phyloP scores from a whole-genome alignment of 202 grass and related monocot genomes.

The Cymbopogon flexuosus region DNA sequence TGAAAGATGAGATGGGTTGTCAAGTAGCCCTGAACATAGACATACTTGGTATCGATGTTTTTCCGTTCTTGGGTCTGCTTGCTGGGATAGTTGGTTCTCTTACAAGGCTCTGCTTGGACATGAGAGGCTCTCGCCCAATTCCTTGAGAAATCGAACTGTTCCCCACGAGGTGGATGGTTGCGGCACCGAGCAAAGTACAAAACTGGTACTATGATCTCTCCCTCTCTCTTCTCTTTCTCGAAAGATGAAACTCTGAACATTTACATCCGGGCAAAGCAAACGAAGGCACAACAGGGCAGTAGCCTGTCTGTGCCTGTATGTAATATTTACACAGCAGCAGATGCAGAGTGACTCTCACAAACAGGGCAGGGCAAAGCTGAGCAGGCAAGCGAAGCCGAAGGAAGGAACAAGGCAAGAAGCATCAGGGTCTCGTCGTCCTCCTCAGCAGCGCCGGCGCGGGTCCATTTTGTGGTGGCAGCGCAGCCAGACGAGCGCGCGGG shows the following conservation, averaged over 20 bases:
- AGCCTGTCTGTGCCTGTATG: neutral
- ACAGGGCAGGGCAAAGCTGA: neutral
- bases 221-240: neutral
- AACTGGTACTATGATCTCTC: neutral
- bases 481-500: constrained; percentile 28
- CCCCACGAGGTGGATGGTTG: neutral
- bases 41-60: neutral
- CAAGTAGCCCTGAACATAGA: neutral
- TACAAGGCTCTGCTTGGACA: neutral
- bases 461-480: constrained; percentile 22
- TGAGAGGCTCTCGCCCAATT: neutral
- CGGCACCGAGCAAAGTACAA: neutral
- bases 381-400: neutral
- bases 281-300: neutral
- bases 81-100: neutral
- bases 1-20: neutral
- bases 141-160: neutral
- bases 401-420: neutral
- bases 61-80: neutral
- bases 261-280: constrained; percentile 21
- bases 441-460: neutral
- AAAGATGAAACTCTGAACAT: constrained; percentile 31
- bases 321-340: constrained; percentile 22
- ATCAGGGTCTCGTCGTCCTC: neutral
- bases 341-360: neutral